Evolutionary conservation across 108 stramenopile species (phyloP), one percentile per base, ranked within the genome.

Genomic region (Skeletonema marinoi): DNA sequence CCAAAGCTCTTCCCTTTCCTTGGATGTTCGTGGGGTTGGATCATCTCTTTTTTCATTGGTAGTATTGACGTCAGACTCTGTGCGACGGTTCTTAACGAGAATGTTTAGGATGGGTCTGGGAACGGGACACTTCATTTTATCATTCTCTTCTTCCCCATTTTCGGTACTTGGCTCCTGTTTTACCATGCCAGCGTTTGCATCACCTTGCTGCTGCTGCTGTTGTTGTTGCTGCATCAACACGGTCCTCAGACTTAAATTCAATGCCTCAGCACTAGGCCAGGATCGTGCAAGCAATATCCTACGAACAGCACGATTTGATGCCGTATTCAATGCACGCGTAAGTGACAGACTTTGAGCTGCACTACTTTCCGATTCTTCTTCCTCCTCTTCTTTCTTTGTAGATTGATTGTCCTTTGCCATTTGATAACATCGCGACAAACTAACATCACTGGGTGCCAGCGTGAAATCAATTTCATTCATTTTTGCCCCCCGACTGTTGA

Each of bases 201-300:
- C 10, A 41, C 42, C 31, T 6, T 35, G 76, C 51, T 82, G 56
- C 44, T 78, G 63, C 48, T 76, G 66, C 41, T 81, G 60, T 36
- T 74, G 78, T 66, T 76, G 64, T 19, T 81, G 70, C 60, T 83
- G 84, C 70, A 78, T 85, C 31, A n/a, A 71, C 14, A 85, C 78
- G 51, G 82, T 82, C 58, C 90, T 86, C 42, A 94, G 63, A 75
- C 91, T 90, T 25, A 88, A 62, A 72, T 94, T 94, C 66, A 94
- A 81, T 14, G 90, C 91, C 78, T 94, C 93, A 25, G 91, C 89
- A 35, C 87, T 87, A 33, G 94, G 94, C 94, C 94, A 96, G 5
- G 87, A 90, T 56, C 91, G 69, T 31, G 92, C 88, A 33, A 96
- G 66, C 29, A 93, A 56, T 60, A 96, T 93, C 44, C 94, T 73